Conservation (phyloP, 768 basidiomycete species). For the Russula sp. region DNA sequence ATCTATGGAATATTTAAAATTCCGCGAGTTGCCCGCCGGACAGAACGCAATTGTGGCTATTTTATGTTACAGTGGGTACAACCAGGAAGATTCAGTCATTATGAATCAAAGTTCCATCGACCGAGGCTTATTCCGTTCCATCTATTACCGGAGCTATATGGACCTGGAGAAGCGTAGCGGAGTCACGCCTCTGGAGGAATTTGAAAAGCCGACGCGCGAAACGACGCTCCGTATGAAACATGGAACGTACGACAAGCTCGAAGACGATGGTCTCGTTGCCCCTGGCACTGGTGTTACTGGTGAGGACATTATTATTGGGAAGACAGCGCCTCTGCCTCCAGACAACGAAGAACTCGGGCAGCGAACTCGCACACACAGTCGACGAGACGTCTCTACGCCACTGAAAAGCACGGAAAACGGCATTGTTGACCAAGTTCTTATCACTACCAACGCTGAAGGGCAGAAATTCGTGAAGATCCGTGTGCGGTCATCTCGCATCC, state of each 20-base stretch:
- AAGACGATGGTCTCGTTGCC: slow-evolving; percentile 93
- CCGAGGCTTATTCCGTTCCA: slow-evolving; percentile 95
- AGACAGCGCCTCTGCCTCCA: slow-evolving; percentile 94
- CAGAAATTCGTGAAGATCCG: slow-evolving; percentile 99
- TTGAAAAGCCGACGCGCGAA: slow-evolving; percentile 93
- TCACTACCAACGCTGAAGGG: slow-evolving; percentile 94
- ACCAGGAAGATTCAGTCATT: slow-evolving; percentile 99
- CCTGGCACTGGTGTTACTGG: slow-evolving; percentile 93
- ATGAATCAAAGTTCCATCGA: slow-evolving; percentile 99
- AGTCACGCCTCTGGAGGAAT: slow-evolving; percentile 87
- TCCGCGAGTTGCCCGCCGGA: slow-evolving; percentile 97
- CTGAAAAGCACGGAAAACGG: slow-evolving; percentile 98
- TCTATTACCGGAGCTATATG: slow-evolving; percentile 98
- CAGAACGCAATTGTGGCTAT: slow-evolving; percentile 99
- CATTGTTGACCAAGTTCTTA: slow-evolving; percentile 94
- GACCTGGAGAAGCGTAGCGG: slow-evolving; percentile 98
- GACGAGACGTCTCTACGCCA: slow-evolving; percentile 95
- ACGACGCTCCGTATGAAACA: slow-evolving; percentile 96
- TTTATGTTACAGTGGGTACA: slow-evolving; percentile 98
- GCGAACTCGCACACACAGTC: slow-evolving; percentile 87
- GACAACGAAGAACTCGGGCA: slow-evolving; percentile 98
- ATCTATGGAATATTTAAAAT: slow-evolving; percentile 98
- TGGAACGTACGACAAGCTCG: slow-evolving; percentile 97
- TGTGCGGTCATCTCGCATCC: slow-evolving; percentile 91
- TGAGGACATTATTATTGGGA: slow-evolving; percentile 99